Conservation (phyloP, 768 basidiomycete species). For the Tricholoma terreum region DNA sequence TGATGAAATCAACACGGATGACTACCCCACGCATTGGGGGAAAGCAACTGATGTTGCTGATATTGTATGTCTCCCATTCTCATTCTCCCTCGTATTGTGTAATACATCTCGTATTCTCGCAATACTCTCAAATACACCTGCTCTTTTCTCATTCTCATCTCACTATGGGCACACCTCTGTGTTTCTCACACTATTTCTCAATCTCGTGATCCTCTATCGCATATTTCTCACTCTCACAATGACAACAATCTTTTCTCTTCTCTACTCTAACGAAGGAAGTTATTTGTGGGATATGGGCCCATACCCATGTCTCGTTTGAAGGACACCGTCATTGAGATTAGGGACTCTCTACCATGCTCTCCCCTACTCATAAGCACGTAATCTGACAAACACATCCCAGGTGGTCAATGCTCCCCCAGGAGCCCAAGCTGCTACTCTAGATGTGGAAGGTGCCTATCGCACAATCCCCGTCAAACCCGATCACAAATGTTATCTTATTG, state of each 20-base stretch:
- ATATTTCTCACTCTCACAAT: neutral
- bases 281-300: neutral
- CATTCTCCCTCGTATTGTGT: neutral
- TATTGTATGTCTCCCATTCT: slow-evolving; percentile 9
- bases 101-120: neutral
- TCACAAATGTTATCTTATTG: slow-evolving; percentile 21
- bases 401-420: slow-evolving; percentile 25
- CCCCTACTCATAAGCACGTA: neutral
- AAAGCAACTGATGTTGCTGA: too few species aligned
- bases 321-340: neutral
- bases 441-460: slow-evolving; percentile 27
- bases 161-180: neutral
- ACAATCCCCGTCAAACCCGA: slow-evolving; percentile 23
- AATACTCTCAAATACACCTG: neutral
- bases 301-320: neutral
- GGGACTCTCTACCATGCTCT: neutral
- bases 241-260: neutral
- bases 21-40: slow-evolving; percentile 23
- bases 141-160: neutral
- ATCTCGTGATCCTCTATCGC: neutral
- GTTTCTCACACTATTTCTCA: neutral
- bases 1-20: slow-evolving; percentile 17
- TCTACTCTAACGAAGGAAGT: neutral
- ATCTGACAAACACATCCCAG: slow-evolving; percentile 9
- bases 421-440: too few species aligned